A percentile compares a stretch with the other conserved stretches of the same genome.
These are phyloP conservation scores for Eucalyptus regnans DNA, from an alignment of 345 rosid species.

Conservation along the genomic window DNA sequence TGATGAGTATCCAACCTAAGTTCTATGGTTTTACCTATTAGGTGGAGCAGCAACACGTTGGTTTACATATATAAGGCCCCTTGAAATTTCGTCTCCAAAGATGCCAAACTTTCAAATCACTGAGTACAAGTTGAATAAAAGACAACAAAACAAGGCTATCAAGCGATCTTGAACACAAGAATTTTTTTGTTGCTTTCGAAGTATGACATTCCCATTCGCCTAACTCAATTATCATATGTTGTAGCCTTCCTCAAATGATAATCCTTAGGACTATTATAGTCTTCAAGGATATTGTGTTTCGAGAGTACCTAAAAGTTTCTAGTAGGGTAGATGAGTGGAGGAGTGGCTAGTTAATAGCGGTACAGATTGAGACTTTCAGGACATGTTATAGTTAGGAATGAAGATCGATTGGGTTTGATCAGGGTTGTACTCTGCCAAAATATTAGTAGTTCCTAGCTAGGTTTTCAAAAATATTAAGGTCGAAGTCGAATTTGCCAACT, in stretches of 20 bases:
- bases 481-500: not conserved
- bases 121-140: not conserved
- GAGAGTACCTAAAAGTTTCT: not conserved
- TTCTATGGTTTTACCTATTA: not conserved
- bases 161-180: not conserved
- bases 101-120: not conserved
- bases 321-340: not conserved
- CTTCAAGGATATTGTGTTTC: not conserved
- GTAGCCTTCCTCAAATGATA: not conserved
- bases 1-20: not conserved
- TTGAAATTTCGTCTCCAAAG: not conserved
- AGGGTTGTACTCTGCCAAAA: not conserved
- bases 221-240: not conserved
- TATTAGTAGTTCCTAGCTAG: not conserved
- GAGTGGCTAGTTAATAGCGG: not conserved
- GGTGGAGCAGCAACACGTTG: not conserved
- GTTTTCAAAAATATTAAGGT: not conserved
- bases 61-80: not conserved
- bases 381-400: not conserved
- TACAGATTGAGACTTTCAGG: not conserved
- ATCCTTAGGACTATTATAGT: not conserved
- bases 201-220: not conserved
- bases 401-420: not conserved
- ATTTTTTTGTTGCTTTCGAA: not conserved
- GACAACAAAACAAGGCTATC: not conserved